A percentile compares a stretch with the other conserved stretches of the same genome.
phyloP scores from a whole-genome alignment of 129 eudicot genomes.

The Helianthus tuberosus region DNA sequence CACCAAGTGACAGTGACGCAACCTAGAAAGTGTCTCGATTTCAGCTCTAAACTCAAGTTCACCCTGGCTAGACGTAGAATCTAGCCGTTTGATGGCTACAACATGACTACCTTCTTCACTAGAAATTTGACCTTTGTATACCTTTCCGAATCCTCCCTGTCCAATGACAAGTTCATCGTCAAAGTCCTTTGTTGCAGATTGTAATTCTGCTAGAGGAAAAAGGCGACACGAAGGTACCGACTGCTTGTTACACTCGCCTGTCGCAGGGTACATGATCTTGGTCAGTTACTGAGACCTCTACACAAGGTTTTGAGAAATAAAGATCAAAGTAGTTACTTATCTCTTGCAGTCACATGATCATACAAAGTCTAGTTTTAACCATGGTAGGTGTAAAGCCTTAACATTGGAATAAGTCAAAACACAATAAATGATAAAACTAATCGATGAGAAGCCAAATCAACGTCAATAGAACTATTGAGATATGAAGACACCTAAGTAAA shows the following conservation, averaged over 20 bases:
- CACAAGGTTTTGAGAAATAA: not conserved
- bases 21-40: conserved; percentile 35
- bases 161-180: conserved; percentile 30
- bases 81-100: conserved; percentile 13
- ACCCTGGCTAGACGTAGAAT: not conserved
- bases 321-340: not conserved
- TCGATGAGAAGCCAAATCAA: not conserved
- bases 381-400: not conserved
- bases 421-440: not conserved
- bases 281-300: not conserved
- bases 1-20: conserved; percentile 40
- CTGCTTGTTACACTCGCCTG: not conserved
- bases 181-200: conserved; percentile 12
- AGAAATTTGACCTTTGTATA: conserved; percentile 32
- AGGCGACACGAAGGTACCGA: conserved; percentile 6
- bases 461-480: not conserved
- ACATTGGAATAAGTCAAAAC: not conserved
- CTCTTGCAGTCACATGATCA: not conserved
- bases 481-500: too few relatives aligned
- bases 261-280: not conserved
- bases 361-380: not conserved
- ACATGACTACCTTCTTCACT: not conserved
- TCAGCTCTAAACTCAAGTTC: conserved; percentile 28
- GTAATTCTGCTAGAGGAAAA: not conserved
- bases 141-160: conserved; percentile 46